Evolutionary conservation across 2,329 filamentous ascomycete species (phyloP), one percentile per base, ranked within the genome.

Genomic region (Epichloe sylvatica): DNA sequence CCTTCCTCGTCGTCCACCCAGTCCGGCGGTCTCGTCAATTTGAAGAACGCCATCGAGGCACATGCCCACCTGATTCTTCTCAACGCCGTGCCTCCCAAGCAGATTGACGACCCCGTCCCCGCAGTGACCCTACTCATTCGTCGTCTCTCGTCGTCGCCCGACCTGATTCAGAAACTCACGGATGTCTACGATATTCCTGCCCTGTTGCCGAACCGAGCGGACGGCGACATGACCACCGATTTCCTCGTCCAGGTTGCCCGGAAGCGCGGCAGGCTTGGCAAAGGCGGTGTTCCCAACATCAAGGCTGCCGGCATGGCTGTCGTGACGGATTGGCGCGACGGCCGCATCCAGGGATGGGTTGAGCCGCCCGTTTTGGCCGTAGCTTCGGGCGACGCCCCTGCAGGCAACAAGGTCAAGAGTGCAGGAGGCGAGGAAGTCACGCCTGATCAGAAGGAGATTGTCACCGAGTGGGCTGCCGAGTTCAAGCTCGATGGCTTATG

Each of bases 291-390:
- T 15, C 92, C 92, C 41, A 98, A 97, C 67, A 67, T 97, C 52
- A 75, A 81, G 57, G 82, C 85, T 49, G 91, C 92, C 7, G 92
- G 91, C 54, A 91, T 92, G 77, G 84, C 87, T 0, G 90, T 98
- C 50, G 81, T 98, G 51, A 92, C 82, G n/a, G 92, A 98, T 71
- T 94, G 92, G 87, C 80, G 92, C 57, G 91, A 97, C 64, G 91
- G 90, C 25, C 80, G 92, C 47, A 94, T 98, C 59, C 88, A 94
- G 68, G 90, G 90, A 51, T 95, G 90, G 90, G 78, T 83, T 45
- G 84, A 89, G 58, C 78, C 88, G 3, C 89, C 90, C 7, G 74
- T 76, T 36, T 67, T 87, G 52, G 70, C 77, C 17, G 75, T 84
- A 43, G 73, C 73, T 50, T 59, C 60, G 11, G 46, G 51, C 47